Conservation (phyloP, 805 yeast genomes). For the Kazachstania viticola region DNA sequence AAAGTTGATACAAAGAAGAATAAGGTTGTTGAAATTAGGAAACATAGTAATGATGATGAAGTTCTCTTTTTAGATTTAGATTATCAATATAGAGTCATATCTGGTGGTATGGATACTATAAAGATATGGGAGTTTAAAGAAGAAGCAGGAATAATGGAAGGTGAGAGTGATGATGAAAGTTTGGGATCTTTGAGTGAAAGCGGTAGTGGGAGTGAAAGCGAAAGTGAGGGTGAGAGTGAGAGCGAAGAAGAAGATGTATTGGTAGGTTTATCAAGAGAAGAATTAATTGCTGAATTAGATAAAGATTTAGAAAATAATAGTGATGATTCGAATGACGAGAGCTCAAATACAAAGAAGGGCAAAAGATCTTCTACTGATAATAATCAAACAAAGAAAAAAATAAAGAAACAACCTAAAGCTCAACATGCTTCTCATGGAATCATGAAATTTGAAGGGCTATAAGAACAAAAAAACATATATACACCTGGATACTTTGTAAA, state of each 20-base stretch:
- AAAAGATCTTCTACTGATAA: constrained; percentile 7
- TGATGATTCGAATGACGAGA: constrained; percentile 4
- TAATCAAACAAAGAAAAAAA: constrained; percentile 21
- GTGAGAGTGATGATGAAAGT: constrained; percentile 2
- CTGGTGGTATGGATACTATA: constrained; percentile 74
- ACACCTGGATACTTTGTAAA: neutral
- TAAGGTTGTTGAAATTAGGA: constrained; percentile 49
- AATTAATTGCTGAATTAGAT: constrained; percentile 23
- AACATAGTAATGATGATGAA: constrained; percentile 63
- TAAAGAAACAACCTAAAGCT: constrained; percentile 30
- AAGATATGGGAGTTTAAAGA: constrained; percentile 52
- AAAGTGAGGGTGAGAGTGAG: constrained; percentile 13
- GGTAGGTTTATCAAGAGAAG: constrained; percentile 20
- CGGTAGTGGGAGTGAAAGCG: constrained; percentile 12
- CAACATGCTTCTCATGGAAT: constrained; percentile 55
- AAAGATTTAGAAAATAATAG: constrained; percentile 13
- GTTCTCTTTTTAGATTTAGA: constrained; percentile 71
- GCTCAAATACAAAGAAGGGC: constrained; percentile 1
- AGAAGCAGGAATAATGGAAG: constrained; percentile 5
- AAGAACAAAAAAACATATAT: neutral
- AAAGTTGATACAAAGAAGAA: constrained; percentile 57
- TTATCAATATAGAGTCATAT: constrained; percentile 62
- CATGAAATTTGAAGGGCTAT: constrained; percentile 50
- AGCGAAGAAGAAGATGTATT: constrained; percentile 10
- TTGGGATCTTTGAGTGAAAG: constrained; percentile 4